phyloP scores from a whole-genome alignment of 768 basidiomycete genomes.

The Hygrocybe coccinea region DNA sequence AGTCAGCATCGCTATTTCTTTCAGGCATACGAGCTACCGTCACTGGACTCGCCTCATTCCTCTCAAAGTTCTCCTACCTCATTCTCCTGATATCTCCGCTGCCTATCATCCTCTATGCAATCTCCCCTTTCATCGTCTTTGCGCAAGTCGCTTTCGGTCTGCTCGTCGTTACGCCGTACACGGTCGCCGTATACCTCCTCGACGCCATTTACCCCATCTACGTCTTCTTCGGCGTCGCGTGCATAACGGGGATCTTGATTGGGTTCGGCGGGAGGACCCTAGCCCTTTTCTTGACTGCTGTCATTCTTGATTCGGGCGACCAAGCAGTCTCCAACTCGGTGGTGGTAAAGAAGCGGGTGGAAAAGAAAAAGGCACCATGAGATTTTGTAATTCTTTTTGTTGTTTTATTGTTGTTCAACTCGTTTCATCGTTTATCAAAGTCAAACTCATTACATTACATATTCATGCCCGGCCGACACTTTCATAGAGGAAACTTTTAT shows the following conservation, averaged over 20 bases:
- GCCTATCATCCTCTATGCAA: constrained; percentile 35
- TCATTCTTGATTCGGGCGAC: background rate
- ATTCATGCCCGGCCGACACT: too few relatives aligned
- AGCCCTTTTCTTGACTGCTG: background rate
- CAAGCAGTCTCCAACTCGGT: too few relatives aligned
- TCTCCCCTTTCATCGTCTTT: constrained; percentile 47
- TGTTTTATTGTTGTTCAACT: too few relatives aligned
- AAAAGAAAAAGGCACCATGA: too few relatives aligned
- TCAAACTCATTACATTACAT: too few relatives aligned
- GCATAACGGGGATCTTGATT: constrained; percentile 44
- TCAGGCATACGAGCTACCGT: background rate
- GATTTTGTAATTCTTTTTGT: too few relatives aligned
- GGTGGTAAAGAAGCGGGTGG: too few relatives aligned
- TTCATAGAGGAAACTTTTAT: too few relatives aligned
- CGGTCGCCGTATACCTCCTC: constrained; percentile 33
- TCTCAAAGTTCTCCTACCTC: constrained; percentile 1
- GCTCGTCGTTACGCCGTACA: constrained; percentile 44
- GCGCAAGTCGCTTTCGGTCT: constrained; percentile 37
- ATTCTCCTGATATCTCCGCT: constrained; percentile 24
- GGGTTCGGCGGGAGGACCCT: constrained; percentile 33
- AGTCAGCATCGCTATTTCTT: background rate
- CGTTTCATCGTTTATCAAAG: too few relatives aligned
- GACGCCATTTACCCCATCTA: constrained; percentile 52
- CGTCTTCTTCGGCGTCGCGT: constrained; percentile 52
- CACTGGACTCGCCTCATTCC: background rate